Percentiles rank a stretch among this genome's conserved stretches.
phyloP scores from a whole-genome alignment of 148 eudicot genomes.

The Amaranthus hypochondriacus region DNA sequence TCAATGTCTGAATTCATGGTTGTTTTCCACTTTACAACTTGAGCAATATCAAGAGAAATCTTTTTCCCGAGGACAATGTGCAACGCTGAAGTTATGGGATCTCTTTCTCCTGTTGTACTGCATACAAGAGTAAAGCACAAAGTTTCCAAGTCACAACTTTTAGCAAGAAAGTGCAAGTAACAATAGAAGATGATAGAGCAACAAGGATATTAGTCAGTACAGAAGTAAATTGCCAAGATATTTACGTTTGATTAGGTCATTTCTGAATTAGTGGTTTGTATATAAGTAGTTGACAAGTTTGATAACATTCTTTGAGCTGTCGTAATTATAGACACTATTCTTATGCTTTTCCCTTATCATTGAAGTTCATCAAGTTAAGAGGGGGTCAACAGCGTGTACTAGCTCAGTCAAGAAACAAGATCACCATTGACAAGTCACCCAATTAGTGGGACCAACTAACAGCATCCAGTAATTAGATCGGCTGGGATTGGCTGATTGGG shows the following conservation, averaged over 20 bases:
- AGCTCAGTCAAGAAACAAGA: background rate
- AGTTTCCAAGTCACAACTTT: constrained; percentile 4
- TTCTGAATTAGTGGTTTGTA: no score
- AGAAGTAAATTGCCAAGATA: no score
- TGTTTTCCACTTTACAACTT: constrained; percentile 86
- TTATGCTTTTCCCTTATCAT: no score
- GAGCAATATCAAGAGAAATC: constrained; percentile 90
- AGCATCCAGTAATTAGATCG: background rate
- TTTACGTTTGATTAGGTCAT: no score
- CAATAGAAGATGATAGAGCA: background rate
- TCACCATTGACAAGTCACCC: background rate
- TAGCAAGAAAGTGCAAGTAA: background rate
- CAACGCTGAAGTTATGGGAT: constrained; percentile 88
- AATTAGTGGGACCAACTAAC: background rate
- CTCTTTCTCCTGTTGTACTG: constrained; percentile 94
- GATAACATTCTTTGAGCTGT: no score
- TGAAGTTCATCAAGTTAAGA: no score
- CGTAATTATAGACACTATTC: no score
- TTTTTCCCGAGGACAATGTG: constrained; percentile 92
- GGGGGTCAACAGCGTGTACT: background rate
- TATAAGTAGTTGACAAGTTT: no score
- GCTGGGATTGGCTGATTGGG: background rate
- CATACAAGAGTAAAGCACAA: constrained; percentile 19
- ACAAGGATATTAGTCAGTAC: background rate
- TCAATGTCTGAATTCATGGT: constrained; percentile 57